Percentiles rank a stretch among this genome's conserved stretches.
These are phyloP conservation scores for Fusarium cicatricum DNA, from an alignment of 2,329 filamentous ascomycete genomes.

Conservation along the genomic window DNA sequence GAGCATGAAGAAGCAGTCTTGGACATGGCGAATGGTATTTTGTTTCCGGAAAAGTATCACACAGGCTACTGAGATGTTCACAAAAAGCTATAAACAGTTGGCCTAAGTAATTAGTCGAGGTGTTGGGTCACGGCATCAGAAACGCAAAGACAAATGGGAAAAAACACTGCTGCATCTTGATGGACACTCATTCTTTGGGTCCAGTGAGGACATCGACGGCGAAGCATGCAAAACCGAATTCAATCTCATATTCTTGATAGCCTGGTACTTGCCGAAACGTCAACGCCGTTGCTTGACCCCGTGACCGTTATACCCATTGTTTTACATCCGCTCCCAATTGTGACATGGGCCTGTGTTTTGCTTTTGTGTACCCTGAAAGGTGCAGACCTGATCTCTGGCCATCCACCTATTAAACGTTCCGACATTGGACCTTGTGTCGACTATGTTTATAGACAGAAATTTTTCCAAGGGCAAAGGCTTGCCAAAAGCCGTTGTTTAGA, in stretches of 20 bases:
- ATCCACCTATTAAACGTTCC: background rate
- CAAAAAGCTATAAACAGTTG: too few species aligned
- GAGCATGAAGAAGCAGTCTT: slow-evolving; percentile 48
- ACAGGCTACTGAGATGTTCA: slow-evolving; percentile 17
- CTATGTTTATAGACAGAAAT: background rate
- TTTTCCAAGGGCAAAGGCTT: background rate
- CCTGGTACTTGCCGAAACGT: slow-evolving; percentile 18
- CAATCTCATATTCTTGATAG: slow-evolving; percentile 30
- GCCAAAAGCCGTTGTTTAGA: slow-evolving; percentile 45
- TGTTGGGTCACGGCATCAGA: too few species aligned
- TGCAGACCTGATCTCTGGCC: slow-evolving; percentile 2
- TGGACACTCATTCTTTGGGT: too few species aligned
- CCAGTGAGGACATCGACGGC: background rate
- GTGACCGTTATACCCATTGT: slow-evolving; percentile 19
- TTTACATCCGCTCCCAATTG: slow-evolving; percentile 24
- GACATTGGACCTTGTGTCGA: background rate
- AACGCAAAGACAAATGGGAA: too few species aligned
- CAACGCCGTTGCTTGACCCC: slow-evolving; percentile 27
- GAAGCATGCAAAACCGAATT: slow-evolving; percentile 20
- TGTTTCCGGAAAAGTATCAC: slow-evolving; percentile 53
- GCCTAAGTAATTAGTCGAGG: too few species aligned
- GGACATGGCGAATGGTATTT: slow-evolving; percentile 50
- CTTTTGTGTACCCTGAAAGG: slow-evolving; percentile 24
- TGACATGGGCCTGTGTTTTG: slow-evolving; percentile 9
- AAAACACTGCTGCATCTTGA: too few species aligned